Base-by-base conservation (phyloP, 495 filamentous ascomycete species). In the Xylaria flabelliformis region DNA sequence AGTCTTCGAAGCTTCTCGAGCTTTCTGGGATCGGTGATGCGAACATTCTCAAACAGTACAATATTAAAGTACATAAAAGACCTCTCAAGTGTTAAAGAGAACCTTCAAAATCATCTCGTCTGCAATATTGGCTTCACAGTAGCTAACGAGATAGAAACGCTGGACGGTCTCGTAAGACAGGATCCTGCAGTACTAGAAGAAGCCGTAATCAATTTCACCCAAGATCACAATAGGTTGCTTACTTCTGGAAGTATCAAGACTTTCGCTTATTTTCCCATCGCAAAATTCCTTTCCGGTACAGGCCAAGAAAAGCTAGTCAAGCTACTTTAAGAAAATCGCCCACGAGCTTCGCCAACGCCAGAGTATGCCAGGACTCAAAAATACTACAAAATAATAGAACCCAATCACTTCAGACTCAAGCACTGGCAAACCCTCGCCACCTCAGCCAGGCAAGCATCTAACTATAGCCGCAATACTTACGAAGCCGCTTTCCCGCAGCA, bases 401-500 rank as follows among this genome's bases (percentile, higher is more conserved):
- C 39, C 42, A 0, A 46, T 26, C 34, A n/a, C 71, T 0, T 39
- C 50, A 12, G 72, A 48, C 19, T 63, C 53, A 9, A 15, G 41
- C 0, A 53, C 79, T 2, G 77, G 82, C 21, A 73, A 78, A n/a
- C 72, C 81, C 61, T 59, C 69, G 3, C 75, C 76, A 3, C 65
- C 63, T 0, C 64, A 62, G 17, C 74, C 75, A n/a, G 81, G 80
- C 21, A 85, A 85, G 58, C 83, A 80, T 66, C 55, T 84, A 39
- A 82, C 81, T 13, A 71, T 86, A 62, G 81, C 78, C 65, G 76
- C 79, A 13, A 79, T 83, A 64, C 76, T 83, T 15, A 79, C 83
- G 26, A 83, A 87, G 29, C 88, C 88, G 2, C 85, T 89, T 42
- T 87, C 88, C 3, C 86, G 88, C 12, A 89, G 89, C 5, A 86